Percentiles rank a stretch among this genome's conserved stretches.
phyloP scores from a whole-genome alignment of 2,329 filamentous ascomycete species.

The Teratosphaeriaceae sp. region DNA sequence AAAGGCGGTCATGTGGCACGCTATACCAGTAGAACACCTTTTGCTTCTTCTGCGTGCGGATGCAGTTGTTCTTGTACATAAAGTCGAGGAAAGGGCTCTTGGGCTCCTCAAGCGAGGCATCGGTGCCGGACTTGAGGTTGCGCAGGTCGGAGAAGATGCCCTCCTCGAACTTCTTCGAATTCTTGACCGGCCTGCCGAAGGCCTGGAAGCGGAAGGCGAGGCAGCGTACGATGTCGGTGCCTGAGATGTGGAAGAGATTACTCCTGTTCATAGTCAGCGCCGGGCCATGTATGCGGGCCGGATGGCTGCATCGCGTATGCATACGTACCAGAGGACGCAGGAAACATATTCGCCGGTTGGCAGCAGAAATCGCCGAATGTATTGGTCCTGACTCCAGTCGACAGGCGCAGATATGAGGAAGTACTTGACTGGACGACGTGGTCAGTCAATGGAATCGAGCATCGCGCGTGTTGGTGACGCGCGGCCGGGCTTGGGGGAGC shows the following conservation, averaged over 20 bases:
- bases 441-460: constrained; percentile 26
- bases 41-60: constrained; percentile 99
- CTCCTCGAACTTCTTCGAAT: constrained; percentile 99
- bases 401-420: constrained; percentile 98
- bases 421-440: constrained; percentile 71
- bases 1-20: constrained; percentile 93
- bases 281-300: constrained; percentile 1
- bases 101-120: constrained; percentile 95
- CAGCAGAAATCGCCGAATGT: constrained; percentile 89
- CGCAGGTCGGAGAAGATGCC: constrained; percentile 98
- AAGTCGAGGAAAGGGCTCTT: constrained; percentile 99
- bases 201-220: constrained; percentile 97
- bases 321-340: constrained; percentile 76
- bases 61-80: constrained; percentile 99
- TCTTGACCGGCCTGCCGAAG: constrained; percentile 96
- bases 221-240: constrained; percentile 97
- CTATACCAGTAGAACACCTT: constrained; percentile 99
- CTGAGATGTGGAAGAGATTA: constrained; percentile 98
- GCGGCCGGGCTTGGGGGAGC: constrained; percentile 28
- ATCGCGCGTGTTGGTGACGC: neutral
- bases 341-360: constrained; percentile 98
- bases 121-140: constrained; percentile 96
- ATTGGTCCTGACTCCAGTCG: constrained; percentile 94
- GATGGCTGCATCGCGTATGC: constrained; percentile 7
- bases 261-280: constrained; percentile 54